Evolutionary conservation across 2,329 filamentous ascomycete genomes (phyloP).

Genomic region (Scytalidium lignicola): DNA sequence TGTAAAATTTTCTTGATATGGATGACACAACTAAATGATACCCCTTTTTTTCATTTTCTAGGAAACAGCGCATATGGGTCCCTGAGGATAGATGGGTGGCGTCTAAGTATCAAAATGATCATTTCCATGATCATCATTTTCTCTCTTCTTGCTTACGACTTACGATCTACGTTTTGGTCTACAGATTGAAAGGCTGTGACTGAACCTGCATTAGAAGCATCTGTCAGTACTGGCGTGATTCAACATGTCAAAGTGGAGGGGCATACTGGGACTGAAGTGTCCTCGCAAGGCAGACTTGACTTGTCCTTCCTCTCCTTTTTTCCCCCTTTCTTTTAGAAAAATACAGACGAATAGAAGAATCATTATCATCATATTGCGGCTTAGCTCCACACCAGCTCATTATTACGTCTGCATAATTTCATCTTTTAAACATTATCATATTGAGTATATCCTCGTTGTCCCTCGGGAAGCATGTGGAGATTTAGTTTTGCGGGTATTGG

Average conservation of each 20-base stretch:
- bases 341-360: background rate
- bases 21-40: background rate
- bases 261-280: background rate
- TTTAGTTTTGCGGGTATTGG: no score
- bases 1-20: conserved; percentile 40
- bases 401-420: background rate
- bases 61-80: background rate
- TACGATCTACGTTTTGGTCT: background rate
- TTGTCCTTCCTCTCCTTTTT: background rate
- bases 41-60: background rate
- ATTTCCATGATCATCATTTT: background rate
- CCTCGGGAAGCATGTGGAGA: no score
- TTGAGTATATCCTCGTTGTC: no score
- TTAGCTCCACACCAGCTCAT: background rate
- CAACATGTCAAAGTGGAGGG: background rate
- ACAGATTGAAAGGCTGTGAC: background rate
- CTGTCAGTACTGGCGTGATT: background rate
- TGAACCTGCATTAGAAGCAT: background rate
- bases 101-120: background rate
- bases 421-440: background rate
- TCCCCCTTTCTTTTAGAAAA: background rate
- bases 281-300: background rate
- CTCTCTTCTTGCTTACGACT: background rate
- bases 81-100: background rate
- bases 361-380: background rate